Evolutionary conservation across 768 basidiomycete species (phyloP).

Genomic region (Serendipita vermifera): DNA sequence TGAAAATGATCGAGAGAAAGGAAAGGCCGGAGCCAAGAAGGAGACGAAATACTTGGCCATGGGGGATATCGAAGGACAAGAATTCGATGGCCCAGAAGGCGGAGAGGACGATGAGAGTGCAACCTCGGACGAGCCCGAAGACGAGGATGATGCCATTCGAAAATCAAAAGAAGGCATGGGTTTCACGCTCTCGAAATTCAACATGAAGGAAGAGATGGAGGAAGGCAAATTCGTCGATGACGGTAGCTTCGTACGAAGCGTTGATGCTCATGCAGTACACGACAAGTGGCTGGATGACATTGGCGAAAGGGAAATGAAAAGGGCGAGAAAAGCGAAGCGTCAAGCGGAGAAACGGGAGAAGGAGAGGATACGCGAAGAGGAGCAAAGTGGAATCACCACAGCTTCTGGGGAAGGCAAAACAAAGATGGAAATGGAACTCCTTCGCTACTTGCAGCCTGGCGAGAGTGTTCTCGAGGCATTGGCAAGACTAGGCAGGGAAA

Average conservation of each 20-base stretch:
- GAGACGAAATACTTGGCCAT: constrained; percentile 67
- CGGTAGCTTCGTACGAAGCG: constrained; percentile 71
- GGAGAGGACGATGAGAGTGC: constrained; percentile 34
- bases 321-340: constrained; percentile 61
- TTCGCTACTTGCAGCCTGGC: constrained; percentile 69
- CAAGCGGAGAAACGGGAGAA: constrained; percentile 59
- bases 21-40: constrained; percentile 37
- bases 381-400: constrained; percentile 51
- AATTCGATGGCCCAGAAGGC: constrained; percentile 48
- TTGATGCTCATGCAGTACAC: constrained; percentile 83
- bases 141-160: constrained; percentile 70
- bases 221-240: constrained; percentile 96
- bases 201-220: constrained; percentile 98
- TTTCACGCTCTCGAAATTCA: constrained; percentile 86
- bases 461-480: constrained; percentile 86
- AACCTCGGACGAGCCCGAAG: constrained; percentile 36
- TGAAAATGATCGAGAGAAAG: constrained; percentile 37
- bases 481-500: constrained; percentile 63
- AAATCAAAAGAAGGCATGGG: constrained; percentile 83
- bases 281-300: constrained; percentile 94
- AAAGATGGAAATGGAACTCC: constrained; percentile 48
- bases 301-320: constrained; percentile 73
- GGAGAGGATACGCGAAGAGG: constrained; percentile 55
- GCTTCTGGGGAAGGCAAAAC: constrained; percentile 19
- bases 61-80: constrained; percentile 95